Percentiles rank a stretch among this genome's conserved stretches.
Evolutionary conservation across 352 stramenopile genomes (phyloP).

Genomic region (Pythium folliculosum): DNA sequence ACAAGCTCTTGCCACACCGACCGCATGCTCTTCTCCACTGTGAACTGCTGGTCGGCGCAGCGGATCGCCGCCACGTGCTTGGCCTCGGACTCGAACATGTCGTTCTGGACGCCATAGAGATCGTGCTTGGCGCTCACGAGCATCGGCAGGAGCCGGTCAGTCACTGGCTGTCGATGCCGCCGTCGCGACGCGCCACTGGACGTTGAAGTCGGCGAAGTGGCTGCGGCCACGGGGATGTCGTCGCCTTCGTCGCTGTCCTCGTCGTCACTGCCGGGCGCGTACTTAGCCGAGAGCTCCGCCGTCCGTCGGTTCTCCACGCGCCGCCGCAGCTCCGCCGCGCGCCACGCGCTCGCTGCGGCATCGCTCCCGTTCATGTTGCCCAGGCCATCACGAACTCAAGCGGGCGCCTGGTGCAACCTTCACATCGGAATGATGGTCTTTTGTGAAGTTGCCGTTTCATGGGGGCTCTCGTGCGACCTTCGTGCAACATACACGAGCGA

Average conservation of each 20-base stretch:
- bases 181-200: not conserved
- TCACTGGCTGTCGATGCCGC: not conserved
- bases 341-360: constrained; percentile 23
- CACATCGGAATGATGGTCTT: constrained; percentile 20
- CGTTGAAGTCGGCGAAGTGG: not conserved
- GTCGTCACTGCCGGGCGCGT: constrained; percentile 8
- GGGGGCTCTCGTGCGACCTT: constrained; percentile 34
- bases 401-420: not conserved
- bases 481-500: constrained; percentile 22
- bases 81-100: constrained; percentile 52
- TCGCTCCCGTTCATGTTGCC: not conserved
- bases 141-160: constrained; percentile 34
- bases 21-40: constrained; percentile 51
- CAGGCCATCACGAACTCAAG: not conserved
- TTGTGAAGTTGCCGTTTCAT: constrained; percentile 18
- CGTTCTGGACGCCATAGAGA: constrained; percentile 49
- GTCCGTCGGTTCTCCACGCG: constrained; percentile 44
- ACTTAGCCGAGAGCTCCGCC: constrained; percentile 11
- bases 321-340: constrained; percentile 50
- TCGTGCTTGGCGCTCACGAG: constrained; percentile 45
- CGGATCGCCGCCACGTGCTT: constrained; percentile 42
- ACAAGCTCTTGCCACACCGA: not conserved
- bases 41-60: constrained; percentile 62
- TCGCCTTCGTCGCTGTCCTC: not conserved
- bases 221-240: not conserved